Evolutionary conservation across 768 basidiomycete genomes (phyloP).

Genomic region (Calocera viscosa): DNA sequence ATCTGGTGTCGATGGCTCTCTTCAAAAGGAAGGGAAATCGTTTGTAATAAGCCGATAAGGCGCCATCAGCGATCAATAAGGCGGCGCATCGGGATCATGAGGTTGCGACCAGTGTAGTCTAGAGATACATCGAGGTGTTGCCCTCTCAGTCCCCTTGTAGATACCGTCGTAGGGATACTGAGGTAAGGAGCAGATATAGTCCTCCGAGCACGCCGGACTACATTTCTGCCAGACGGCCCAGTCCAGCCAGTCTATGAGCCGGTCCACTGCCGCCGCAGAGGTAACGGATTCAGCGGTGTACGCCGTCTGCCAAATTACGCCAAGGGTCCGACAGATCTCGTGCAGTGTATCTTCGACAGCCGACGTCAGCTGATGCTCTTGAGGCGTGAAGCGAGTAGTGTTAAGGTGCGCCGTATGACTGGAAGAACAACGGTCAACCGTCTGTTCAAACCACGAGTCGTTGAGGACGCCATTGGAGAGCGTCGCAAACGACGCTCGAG

Average conservation of each 20-base stretch:
- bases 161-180: neutral
- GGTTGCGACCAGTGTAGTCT: neutral
- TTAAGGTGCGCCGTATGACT: neutral
- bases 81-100: too few species aligned
- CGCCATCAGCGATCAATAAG: too few species aligned
- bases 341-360: neutral
- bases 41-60: too few species aligned
- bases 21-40: too few species aligned
- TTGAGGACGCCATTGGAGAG: neutral
- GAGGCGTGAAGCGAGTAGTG: neutral
- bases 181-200: neutral
- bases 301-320: neutral
- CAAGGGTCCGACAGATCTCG: neutral
- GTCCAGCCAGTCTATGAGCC: constrained; percentile 11
- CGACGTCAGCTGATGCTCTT: neutral
- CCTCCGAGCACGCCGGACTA: neutral
- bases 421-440: neutral
- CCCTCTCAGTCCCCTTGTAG: neutral
- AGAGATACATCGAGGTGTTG: neutral
- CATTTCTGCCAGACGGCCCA: constrained; percentile 8
- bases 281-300: neutral
- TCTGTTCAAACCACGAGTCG: neutral
- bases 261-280: neutral
- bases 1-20: too few species aligned
- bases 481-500: neutral